A percentile compares a stretch with the other conserved stretches of the same genome.
phyloP scores from a whole-genome alignment of 768 basidiomycete genomes.

The Suillus hirtellus region DNA sequence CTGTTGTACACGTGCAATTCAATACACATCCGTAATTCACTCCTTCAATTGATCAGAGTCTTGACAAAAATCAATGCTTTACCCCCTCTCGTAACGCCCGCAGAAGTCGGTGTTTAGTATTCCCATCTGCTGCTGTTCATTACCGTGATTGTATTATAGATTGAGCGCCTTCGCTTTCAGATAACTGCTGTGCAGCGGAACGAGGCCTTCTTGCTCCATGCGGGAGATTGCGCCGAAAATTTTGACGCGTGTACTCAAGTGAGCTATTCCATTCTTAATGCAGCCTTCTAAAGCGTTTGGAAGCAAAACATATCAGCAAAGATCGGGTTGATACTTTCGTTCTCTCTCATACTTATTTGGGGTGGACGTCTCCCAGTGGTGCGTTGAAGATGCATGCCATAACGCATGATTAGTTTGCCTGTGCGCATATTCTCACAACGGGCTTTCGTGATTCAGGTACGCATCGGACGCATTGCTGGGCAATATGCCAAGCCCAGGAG shows the following conservation, averaged over 20 bases:
- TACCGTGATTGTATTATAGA: conserved; percentile 40
- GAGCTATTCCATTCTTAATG: conserved; percentile 28
- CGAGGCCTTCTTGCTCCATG: conserved; percentile 92
- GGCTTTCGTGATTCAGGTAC: conserved; percentile 45
- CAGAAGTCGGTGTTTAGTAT: conserved; percentile 64
- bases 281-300: conserved; percentile 13
- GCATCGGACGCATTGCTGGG: conserved; percentile 91
- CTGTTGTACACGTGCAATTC: conserved; percentile 17
- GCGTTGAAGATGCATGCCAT: conserved; percentile 26
- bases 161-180: conserved; percentile 81
- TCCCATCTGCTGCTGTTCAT: conserved; percentile 30
- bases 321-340: conserved; percentile 89
- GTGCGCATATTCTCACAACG: conserved; percentile 11
- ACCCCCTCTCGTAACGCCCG: conserved; percentile 90
- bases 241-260: conserved; percentile 90
- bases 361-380: conserved; percentile 93
- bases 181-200: conserved; percentile 78
- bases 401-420: neutral
- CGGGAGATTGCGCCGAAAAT: conserved; percentile 97
- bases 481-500: conserved; percentile 96
- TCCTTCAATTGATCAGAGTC: conserved; percentile 46
- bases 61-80: conserved; percentile 74
- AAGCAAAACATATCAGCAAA: conserved; percentile 87
- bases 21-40: neutral
- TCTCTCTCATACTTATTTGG: conserved; percentile 94